phyloP scores from a whole-genome alignment of 164 flowering plant species.

The Protea cynaroides region DNA sequence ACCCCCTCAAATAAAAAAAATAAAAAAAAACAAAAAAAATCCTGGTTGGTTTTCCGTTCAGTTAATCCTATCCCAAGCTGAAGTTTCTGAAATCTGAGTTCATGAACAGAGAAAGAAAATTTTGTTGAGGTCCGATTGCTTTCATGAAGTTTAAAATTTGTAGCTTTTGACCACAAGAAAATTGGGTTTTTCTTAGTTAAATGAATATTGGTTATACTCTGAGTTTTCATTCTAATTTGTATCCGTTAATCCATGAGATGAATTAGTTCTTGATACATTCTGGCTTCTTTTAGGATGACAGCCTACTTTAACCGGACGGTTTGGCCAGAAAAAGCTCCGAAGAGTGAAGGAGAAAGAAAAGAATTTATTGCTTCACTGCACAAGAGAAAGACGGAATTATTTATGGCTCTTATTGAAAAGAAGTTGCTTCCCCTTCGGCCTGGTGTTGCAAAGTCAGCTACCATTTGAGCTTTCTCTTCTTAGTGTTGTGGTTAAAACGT shows the following conservation, averaged over 20 bases:
- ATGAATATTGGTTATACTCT: neutral
- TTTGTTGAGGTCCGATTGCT: too few species aligned
- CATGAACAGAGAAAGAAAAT: too few species aligned
- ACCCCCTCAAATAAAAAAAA: too few species aligned
- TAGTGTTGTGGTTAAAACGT: neutral
- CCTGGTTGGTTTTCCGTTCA: too few species aligned
- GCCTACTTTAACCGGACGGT: constrained; percentile 85
- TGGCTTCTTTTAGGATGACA: constrained; percentile 65
- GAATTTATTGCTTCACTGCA: constrained; percentile 84
- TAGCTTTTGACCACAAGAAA: neutral
- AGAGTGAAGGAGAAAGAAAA: constrained; percentile 70
- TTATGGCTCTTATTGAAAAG: constrained; percentile 95
- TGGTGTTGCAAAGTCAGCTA: constrained; percentile 84
- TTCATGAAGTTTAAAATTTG: too few species aligned
- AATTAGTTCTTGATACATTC: constrained; percentile 3
- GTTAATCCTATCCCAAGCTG: neutral
- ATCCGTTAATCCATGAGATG: neutral
- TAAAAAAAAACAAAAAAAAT: too few species aligned
- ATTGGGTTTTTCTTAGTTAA: neutral
- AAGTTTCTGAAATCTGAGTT: neutral
- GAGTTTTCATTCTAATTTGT: neutral
- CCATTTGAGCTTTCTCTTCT: neutral
- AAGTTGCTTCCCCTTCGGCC: constrained; percentile 95
- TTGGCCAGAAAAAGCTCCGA: constrained; percentile 95
- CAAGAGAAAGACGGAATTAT: constrained; percentile 82